Evolutionary conservation across 139 green algal genomes (phyloP), one percentile per base, ranked within the genome.

Genomic region (Coccomyxa sp.): DNA sequence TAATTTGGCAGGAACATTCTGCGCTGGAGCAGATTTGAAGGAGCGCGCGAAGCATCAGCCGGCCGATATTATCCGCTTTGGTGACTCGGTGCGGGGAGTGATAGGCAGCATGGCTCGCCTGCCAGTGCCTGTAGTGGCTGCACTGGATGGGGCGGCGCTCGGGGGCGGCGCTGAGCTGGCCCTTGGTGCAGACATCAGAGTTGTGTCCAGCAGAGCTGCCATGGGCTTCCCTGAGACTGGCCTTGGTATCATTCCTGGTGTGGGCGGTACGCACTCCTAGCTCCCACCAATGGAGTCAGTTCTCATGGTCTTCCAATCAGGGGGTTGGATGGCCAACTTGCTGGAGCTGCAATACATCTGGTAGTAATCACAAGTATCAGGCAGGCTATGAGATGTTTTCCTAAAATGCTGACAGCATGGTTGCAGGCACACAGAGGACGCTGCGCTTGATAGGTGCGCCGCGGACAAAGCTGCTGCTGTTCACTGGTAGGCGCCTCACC

Each of bases 191-290:
- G 76, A 80, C 76, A 17, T 80, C 16, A 30, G 76, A 0, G 10
- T 13, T 25, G 76, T 63, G 4, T 60, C 30, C 14, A 16, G 14
- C 15, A 28, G 30, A 16, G 30, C 31, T 25, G 16, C 4, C 31
- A 18, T 80, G 30, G 76, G 76, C 31, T 59, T 80, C 31, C 76
- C 76, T 27, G 76, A 80, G 76, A 80, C 76, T 63, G 76, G 76
- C 30, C 31, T 80, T 25, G 76, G 76, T 32, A 80, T 80, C 30
- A 80, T 80, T 80, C 76, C 76, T 60, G 76, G 76, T 25, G 76
- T 80, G 30, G 76, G 76, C 58, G 76, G 76, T 80, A 31, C 23
- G 71, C 71, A 1, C 1, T 32, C 27, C 25, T n/a, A 30, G 7
- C 38, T 51, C 38, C 38, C 38, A 51, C 38, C 38, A 51, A n/a